Base-by-base conservation (phyloP, 768 basidiomycete genomes). In the Panus rudis region DNA sequence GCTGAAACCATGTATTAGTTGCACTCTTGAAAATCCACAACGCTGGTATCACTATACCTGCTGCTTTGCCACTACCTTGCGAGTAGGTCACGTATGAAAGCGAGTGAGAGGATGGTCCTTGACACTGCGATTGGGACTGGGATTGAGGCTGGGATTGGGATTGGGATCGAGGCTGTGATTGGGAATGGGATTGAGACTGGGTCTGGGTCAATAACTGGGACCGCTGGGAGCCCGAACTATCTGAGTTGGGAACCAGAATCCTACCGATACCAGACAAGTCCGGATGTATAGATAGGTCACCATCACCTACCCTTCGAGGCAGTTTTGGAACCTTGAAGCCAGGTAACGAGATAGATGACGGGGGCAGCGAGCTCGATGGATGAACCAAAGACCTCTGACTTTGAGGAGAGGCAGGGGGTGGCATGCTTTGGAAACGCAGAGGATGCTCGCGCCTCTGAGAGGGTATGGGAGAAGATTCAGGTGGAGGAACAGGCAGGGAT, bases 141-240 rank as follows among this genome's bases (percentile, higher is more conserved):
- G n/a, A n/a, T n/a, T n/a, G n/a, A n/a, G n/a, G n/a, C 20, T 30
- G 22, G 21, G 13, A n/a, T 39, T 39, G 20, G 7, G 6, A 11
- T 22, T 10, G 20, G 13, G 20, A 8, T 20, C 21, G 8, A 10
- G 20, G 17, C 11, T 21, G 14, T 8, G 13, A 14, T 10, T 37
- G 35, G 11, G 20, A 21, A 10, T 37, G 35, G 19, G 35, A 21
- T 19, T 22, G 38, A 14, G 24, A 26, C 21, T 22, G 38, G 17
- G 37, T 22, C 25, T 57, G 55, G 27, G 65, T 55, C 37, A 52
- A 53, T 19, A 69, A 63, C 45, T 59, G 63, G 4, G 59, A 39
- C 34, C 33, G 24, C 33, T 40, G 34, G 22, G 40, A 22, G 7
- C 26, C 40, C 10, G 32, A 37, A 12, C 34, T 42, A 40, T 47